Evolutionary conservation across 2,329 filamentous ascomycete species (phyloP), one percentile per base, ranked within the genome.

Genomic region (Knufia fluminis): DNA sequence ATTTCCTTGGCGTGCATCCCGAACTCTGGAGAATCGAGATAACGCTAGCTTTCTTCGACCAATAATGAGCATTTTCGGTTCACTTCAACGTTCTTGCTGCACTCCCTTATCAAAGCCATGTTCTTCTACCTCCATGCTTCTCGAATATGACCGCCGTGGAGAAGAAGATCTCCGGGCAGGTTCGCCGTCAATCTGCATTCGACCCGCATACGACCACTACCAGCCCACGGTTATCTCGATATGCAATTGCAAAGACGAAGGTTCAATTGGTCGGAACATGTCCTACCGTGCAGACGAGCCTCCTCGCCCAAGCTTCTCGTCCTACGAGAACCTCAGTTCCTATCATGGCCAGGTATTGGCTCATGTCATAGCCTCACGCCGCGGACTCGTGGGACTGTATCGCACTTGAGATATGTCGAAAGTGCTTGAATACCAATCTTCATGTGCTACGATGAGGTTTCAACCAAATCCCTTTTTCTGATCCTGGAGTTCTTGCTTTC

Each of bases 241-340:
- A 19, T 16, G 28, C 28, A 33, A 45, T 45, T 45, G 42, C 16
- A 45, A 45, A 45, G 28, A 45, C 42, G 16, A 3, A 32, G 19
- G 12, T 32, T 28, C 26, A 8, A 45, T 45, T 45, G 42, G 42
- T 20, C 42, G 19, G 16, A 32, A 14, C 42, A 8, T 16, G 12
- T 3, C 41, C n/a, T 8, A 31, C 28, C n/a, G 9, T 12, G 24
- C 10, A 6, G 42, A 33, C 9, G 42, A 45, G 16, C 23, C 42
- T 45, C 42, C 19, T 20, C 10, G 24, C 26, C 26, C 12, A 20
- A 10, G 12, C 17, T 19, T 9, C 19, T 45, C 4, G 17, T 12
- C 42, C 24, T 35, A 45, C 26, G 31, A 45, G 24, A 23, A 14
- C 6, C 17, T 14, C 12, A 33, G 14, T 23, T 23, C 19, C 24